Conservation (phyloP, 441 rosid genomes). For the Monsonia emarginata region DNA sequence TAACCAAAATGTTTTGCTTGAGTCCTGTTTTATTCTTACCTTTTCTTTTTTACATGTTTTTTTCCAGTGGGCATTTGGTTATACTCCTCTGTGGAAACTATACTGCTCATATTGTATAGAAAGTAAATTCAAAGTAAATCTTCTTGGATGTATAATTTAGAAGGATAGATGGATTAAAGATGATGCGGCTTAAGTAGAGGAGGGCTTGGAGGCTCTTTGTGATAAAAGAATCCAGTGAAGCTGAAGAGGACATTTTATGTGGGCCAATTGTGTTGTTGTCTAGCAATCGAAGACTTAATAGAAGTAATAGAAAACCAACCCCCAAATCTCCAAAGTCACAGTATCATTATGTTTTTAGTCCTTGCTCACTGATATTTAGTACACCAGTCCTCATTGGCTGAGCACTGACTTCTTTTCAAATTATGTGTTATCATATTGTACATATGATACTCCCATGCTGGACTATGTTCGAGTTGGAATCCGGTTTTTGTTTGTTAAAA, state of each 20-base stretch:
- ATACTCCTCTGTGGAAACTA: not conserved
- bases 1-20: not conserved
- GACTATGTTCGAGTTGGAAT: not conserved
- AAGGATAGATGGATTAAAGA: not conserved
- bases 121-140: not conserved
- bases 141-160: not conserved
- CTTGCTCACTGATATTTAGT: not conserved
- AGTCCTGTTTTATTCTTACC: not conserved
- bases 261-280: not conserved
- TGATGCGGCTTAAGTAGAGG: not conserved
- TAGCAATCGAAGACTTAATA: not conserved
- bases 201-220: not conserved
- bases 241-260: no score
- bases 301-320: not conserved
- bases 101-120: not conserved
- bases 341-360: not conserved
- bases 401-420: not conserved
- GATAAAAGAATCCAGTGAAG: not conserved
- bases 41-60: not conserved
- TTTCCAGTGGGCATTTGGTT: not conserved
- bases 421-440: not conserved
- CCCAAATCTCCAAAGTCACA: not conserved
- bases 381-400: not conserved
- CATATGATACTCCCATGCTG: not conserved
- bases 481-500: not conserved